Percentiles rank a stretch among this genome's conserved stretches.
These are phyloP conservation scores for Mitragyna speciosa DNA, from an alignment of 257 asterid species.

Conservation along the genomic window DNA sequence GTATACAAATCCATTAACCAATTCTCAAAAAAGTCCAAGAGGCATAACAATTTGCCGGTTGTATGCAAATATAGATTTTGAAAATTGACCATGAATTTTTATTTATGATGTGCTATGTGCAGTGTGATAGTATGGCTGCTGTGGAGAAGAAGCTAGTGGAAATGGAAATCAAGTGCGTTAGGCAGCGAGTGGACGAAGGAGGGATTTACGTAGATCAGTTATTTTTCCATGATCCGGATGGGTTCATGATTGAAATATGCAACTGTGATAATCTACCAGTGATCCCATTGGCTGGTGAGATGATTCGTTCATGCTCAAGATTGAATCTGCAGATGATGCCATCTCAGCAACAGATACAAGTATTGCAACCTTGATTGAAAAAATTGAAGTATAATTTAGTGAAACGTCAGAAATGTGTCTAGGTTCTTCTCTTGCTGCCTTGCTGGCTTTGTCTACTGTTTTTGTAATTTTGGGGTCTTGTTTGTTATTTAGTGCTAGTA, in stretches of 20 bases:
- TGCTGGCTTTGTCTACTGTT: neutral
- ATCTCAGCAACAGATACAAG: slow-evolving; percentile 48
- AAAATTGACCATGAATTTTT: too few species aligned
- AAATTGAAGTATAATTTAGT: neutral
- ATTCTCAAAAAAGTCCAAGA: too few species aligned
- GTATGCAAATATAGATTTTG: too few species aligned
- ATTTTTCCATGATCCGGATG: slow-evolving; percentile 95
- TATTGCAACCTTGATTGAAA: slow-evolving; percentile 33
- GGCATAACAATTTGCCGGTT: too few species aligned
- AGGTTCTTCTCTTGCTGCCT: neutral
- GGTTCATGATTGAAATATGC: slow-evolving; percentile 95
- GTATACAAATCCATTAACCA: too few species aligned
- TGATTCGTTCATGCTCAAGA: slow-evolving; percentile 72
- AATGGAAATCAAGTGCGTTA: slow-evolving; percentile 64
- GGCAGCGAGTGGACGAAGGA: slow-evolving; percentile 85
- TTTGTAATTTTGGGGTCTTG: neutral
- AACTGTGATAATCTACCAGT: slow-evolving; percentile 90
- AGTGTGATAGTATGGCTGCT: slow-evolving; percentile 86
- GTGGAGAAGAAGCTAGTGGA: slow-evolving; percentile 88
- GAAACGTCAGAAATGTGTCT: neutral
- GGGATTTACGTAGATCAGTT: slow-evolving; percentile 85
- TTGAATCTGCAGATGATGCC: slow-evolving; percentile 56
- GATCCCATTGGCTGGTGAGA: slow-evolving; percentile 67
- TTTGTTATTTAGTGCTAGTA: too few species aligned
- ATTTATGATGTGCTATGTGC: neutral